These are phyloP conservation scores for Trichophyton schoenleinii DNA, from an alignment of 2,329 filamentous ascomycete genomes.

Conservation along the genomic window DNA sequence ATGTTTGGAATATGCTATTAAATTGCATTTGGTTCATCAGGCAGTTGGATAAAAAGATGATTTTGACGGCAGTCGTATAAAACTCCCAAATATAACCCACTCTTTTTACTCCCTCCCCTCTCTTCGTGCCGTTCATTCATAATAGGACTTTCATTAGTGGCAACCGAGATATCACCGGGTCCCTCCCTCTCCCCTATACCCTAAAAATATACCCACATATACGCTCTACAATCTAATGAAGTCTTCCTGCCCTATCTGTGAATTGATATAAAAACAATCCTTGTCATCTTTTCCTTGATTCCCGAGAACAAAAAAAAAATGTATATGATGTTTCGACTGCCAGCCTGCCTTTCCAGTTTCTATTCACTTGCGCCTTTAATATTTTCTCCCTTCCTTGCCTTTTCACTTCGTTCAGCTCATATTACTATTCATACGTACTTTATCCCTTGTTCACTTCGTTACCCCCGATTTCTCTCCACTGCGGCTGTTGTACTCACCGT, in stretches of 20 bases:
- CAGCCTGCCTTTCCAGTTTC: background rate
- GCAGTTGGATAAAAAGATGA: background rate
- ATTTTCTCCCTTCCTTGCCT: background rate
- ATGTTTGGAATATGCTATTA: background rate
- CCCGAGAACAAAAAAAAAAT: background rate
- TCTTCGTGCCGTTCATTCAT: background rate
- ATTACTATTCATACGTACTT: background rate
- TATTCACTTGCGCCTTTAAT: background rate
- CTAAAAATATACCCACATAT: background rate
- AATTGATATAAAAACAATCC: background rate
- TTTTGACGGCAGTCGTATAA: background rate
- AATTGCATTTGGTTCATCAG: background rate
- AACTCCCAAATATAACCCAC: background rate
- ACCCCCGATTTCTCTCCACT: background rate
- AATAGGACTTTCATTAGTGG: background rate
- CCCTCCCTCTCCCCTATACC: background rate
- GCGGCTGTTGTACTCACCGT: background rate
- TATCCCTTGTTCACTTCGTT: background rate
- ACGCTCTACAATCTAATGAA: background rate
- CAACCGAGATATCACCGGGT: background rate
- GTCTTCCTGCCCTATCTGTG: background rate
- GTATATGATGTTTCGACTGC: background rate
- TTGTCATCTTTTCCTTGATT: background rate
- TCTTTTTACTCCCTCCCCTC: background rate
- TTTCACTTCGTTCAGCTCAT: background rate